These are phyloP conservation scores for Diaporthe vaccinii DNA, from an alignment of 2,329 filamentous ascomycete species.

Conservation along the genomic window DNA sequence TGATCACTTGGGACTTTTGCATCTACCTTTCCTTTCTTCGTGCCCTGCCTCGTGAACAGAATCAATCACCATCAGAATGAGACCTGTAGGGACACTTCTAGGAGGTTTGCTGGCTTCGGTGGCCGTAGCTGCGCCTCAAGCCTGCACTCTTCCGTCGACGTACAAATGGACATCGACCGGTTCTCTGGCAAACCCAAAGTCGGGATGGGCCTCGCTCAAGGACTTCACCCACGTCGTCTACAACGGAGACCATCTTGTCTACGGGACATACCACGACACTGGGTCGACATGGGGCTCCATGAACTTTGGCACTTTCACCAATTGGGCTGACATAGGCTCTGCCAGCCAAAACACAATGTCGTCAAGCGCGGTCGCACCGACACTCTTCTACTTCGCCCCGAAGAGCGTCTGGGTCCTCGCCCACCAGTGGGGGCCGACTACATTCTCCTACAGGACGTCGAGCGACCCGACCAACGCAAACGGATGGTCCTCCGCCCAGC, in stretches of 20 bases:
- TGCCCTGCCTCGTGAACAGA: neutral
- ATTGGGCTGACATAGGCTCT: slow-evolving; percentile 65
- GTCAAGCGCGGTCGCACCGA: slow-evolving; percentile 66
- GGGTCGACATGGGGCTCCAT: slow-evolving; percentile 68
- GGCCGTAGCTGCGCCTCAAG: neutral
- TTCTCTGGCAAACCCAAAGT: slow-evolving; percentile 64
- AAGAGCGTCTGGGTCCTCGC: slow-evolving; percentile 75
- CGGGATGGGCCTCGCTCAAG: slow-evolving; percentile 70
- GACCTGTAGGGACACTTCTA: neutral
- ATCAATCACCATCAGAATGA: neutral
- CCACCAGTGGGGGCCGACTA: slow-evolving; percentile 73
- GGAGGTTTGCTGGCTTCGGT: slow-evolving; percentile 12
- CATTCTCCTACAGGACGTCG: slow-evolving; percentile 73
- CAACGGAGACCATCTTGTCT: slow-evolving; percentile 73
- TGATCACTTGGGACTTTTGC: neutral
- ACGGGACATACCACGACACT: slow-evolving; percentile 63
- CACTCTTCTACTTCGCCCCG: slow-evolving; percentile 73
- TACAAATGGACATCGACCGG: slow-evolving; percentile 69
- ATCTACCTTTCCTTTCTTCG: neutral
- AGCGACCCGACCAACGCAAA: slow-evolving; percentile 69
- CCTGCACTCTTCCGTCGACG: slow-evolving; percentile 66
- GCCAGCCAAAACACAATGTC: slow-evolving; percentile 67
- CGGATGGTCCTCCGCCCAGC: slow-evolving; percentile 66
- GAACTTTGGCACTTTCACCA: slow-evolving; percentile 67
- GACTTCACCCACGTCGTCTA: slow-evolving; percentile 71